Conservation (phyloP, 331 rosid species). For the Rhamnella rubrinervis region DNA sequence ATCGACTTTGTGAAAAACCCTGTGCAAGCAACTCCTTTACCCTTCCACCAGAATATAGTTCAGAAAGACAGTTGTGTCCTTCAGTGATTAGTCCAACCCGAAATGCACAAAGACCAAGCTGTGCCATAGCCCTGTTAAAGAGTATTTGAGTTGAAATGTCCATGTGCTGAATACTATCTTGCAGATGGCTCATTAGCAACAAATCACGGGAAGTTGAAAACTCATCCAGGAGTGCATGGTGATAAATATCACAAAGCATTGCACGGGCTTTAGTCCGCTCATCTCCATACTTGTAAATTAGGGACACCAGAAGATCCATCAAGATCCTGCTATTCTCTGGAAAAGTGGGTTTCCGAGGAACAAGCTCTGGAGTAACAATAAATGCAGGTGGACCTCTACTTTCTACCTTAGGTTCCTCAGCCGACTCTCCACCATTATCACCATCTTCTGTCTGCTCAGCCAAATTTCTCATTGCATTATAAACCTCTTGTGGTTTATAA, state of each 20-base stretch:
- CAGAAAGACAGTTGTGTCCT: conserved; percentile 87
- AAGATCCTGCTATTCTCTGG: conserved; percentile 75
- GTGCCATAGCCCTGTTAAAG: conserved; percentile 93
- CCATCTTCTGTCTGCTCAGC: conserved; percentile 60
- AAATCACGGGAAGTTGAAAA: conserved; percentile 84
- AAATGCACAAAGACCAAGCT: conserved; percentile 91
- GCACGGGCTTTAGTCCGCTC: conserved; percentile 98
- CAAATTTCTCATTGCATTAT: conserved; percentile 88
- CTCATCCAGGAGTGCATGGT: conserved; percentile 83
- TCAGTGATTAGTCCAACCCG: conserved; percentile 74
- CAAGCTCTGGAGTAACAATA: conserved; percentile 72
- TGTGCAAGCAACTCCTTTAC: conserved; percentile 97
- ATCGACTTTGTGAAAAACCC: conserved; percentile 91
- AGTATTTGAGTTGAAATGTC: conserved; percentile 95
- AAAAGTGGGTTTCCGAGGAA: conserved; percentile 82
- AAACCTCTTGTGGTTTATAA: conserved; percentile 95
- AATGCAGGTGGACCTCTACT: conserved; percentile 66
- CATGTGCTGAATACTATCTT: conserved; percentile 83
- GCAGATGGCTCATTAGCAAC: conserved; percentile 95
- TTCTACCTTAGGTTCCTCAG: conserved; percentile 52
- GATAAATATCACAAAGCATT: conserved; percentile 98
- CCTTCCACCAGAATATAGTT: conserved; percentile 96
- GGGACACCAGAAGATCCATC: conserved; percentile 79
- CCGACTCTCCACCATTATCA: conserved; percentile 39
- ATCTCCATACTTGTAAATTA: conserved; percentile 78